Evolutionary conservation across 768 basidiomycete species (phyloP).

Genomic region (Russula foetens): DNA sequence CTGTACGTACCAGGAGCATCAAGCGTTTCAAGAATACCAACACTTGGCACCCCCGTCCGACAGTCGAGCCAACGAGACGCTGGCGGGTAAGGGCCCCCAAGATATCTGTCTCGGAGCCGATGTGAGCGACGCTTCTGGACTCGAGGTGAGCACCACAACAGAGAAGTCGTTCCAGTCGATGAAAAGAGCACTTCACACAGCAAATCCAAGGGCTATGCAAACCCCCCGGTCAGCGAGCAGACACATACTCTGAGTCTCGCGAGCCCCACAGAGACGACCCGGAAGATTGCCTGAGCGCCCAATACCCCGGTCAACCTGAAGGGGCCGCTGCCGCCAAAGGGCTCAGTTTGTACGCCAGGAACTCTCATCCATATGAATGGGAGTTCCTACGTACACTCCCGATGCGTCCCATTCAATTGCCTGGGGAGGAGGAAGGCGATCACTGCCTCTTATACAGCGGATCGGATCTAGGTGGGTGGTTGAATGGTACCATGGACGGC

Average conservation of each 20-base stretch:
- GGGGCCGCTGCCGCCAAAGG: not conserved
- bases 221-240: not conserved
- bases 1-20: not conserved
- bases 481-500: not conserved
- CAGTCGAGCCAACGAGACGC: not conserved
- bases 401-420: not conserved
- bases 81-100: not conserved
- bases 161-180: not conserved
- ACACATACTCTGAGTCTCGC: not conserved
- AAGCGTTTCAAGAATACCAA: not conserved
- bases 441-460: not conserved
- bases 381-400: not conserved
- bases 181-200: not conserved
- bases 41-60: not conserved
- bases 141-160: not conserved
- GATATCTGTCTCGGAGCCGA: not conserved
- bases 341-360: not conserved
- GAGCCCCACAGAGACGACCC: not conserved
- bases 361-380: not conserved
- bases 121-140: not conserved
- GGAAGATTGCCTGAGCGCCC: not conserved
- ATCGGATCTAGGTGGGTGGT: not conserved
- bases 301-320: not conserved
- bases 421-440: not conserved
- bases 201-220: not conserved